Evolutionary conservation across 345 rosid genomes (phyloP), one percentile per base, ranked within the genome.

Genomic region (Lepidium didymum): DNA sequence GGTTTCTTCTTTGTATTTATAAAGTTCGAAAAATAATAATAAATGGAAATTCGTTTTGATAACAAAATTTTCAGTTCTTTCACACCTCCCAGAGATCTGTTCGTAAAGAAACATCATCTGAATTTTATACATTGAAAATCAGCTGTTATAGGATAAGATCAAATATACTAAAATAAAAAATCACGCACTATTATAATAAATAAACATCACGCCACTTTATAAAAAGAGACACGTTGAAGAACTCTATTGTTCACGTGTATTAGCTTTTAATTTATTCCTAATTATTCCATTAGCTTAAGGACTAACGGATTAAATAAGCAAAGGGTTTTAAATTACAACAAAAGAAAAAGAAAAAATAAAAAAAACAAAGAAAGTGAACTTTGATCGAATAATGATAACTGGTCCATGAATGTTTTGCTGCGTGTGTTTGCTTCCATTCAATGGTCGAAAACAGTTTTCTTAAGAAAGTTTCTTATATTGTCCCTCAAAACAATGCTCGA

Each of bases 171-270:
- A 23, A 2, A 3, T 21, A 27, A 49, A 11, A 33, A 6, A 7
- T 6, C 4, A 1, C 4, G 19, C 38, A 56, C 51, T 40, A 57
- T 42, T 69, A 34, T 47, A 7, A 56, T 40, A 50, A 29, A 38
- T 56, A 56, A 18, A 73, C 23, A 38, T 13, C 52, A 47, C 13
- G 36, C 58, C 38, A 38, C 53, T 56, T 59, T 66, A 42, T 41
- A 31, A 58, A 73, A 51, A 66, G 66, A 73, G 62, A 34, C 72
- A 73, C 56, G 72, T 58, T 58, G 29, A 66, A 66, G 35, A 73
- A 42, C 35, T 57, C 60, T 57, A 14, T 51, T 67, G 56, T 74
- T 74, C 78, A 74, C 73, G 64, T 74, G 78, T 18, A 51, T 73
- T 59, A 66, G 46, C 67, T 57, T 73, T 66, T 46, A 43, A 64